Percentiles rank a stretch among this genome's conserved stretches.
These are phyloP conservation scores for Corylus americana DNA, from an alignment of 306 rosid species.

Conservation along the genomic window DNA sequence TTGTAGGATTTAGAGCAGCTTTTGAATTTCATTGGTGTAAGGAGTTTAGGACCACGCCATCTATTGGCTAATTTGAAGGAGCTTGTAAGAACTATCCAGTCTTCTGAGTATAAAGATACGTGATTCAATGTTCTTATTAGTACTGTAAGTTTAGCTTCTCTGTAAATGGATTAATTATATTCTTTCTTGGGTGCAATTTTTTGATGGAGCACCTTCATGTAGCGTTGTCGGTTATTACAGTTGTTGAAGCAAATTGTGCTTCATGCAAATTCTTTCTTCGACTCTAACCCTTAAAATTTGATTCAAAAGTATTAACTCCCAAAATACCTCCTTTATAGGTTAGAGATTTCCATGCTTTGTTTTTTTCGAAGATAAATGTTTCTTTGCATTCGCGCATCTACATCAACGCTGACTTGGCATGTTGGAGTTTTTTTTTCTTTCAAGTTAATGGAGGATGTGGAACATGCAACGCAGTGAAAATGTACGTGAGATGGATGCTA, in stretches of 20 bases:
- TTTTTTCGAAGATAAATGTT: too few relatives aligned
- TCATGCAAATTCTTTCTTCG: conserved; percentile 28
- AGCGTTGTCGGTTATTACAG: conserved; percentile 30
- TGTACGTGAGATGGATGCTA: too few relatives aligned
- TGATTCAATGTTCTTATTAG: conserved; percentile 34
- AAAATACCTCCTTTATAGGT: background rate
- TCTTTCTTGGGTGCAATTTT: conserved; percentile 76
- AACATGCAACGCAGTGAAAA: too few relatives aligned
- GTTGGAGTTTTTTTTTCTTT: too few relatives aligned
- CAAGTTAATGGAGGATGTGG: too few relatives aligned
- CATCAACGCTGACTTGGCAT: too few relatives aligned
- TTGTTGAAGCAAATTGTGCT: conserved; percentile 23
- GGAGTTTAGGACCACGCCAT: conserved; percentile 93
- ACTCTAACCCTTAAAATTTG: conserved; percentile 10
- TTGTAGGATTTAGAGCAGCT: conserved; percentile 95
- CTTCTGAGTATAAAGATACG: conserved; percentile 64
- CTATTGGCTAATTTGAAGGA: conserved; percentile 91
- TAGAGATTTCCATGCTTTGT: too few relatives aligned
- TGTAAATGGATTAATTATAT: conserved; percentile 58
- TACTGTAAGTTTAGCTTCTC: conserved; percentile 23
- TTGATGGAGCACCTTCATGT: conserved; percentile 62
- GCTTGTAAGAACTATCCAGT: conserved; percentile 77
- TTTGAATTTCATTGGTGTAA: conserved; percentile 76
- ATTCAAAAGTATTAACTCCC: too few relatives aligned
- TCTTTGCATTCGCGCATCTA: too few relatives aligned